A percentile compares a stretch with the other conserved stretches of the same genome.
Evolutionary conservation across 257 asterid species (phyloP).

Genomic region (Euphrasia confusa): DNA sequence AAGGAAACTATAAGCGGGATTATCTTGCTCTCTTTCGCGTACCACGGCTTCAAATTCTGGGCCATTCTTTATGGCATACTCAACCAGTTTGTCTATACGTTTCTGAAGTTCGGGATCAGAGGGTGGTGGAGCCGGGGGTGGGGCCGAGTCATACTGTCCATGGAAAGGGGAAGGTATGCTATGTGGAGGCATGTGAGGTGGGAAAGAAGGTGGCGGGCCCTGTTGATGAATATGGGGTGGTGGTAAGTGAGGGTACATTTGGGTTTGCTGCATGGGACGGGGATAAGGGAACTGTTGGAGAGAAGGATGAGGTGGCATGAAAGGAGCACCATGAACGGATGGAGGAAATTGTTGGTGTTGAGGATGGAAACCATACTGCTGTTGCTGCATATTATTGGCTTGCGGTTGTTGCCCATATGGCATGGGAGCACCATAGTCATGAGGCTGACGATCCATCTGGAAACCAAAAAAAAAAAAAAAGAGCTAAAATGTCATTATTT

Average conservation of each 20-base stretch:
- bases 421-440: slow-evolving; percentile 77
- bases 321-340: slow-evolving; percentile 74
- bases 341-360: slow-evolving; percentile 89
- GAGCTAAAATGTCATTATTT: slow-evolving; percentile 7
- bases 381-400: slow-evolving; percentile 49
- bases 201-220: slow-evolving; percentile 53
- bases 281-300: slow-evolving; percentile 80
- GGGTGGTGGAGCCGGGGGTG: slow-evolving; percentile 85
- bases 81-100: slow-evolving; percentile 85
- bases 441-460: slow-evolving; percentile 84
- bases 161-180: slow-evolving; percentile 65
- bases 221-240: slow-evolving; percentile 76
- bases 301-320: slow-evolving; percentile 74
- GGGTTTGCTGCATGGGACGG: slow-evolving; percentile 74
- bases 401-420: slow-evolving; percentile 80
- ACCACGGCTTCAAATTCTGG: slow-evolving; percentile 97
- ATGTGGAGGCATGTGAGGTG: slow-evolving; percentile 75
- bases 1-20: slow-evolving; percentile 81
- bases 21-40: slow-evolving; percentile 92
- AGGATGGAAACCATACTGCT: slow-evolving; percentile 75
- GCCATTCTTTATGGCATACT: slow-evolving; percentile 88
- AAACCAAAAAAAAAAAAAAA: background rate
- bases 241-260: slow-evolving; percentile 62
- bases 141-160: slow-evolving; percentile 65
- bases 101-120: slow-evolving; percentile 88